phyloP scores from a whole-genome alignment of 371 early-diverging fungal genomes.

The Lichtheimia ornata region DNA sequence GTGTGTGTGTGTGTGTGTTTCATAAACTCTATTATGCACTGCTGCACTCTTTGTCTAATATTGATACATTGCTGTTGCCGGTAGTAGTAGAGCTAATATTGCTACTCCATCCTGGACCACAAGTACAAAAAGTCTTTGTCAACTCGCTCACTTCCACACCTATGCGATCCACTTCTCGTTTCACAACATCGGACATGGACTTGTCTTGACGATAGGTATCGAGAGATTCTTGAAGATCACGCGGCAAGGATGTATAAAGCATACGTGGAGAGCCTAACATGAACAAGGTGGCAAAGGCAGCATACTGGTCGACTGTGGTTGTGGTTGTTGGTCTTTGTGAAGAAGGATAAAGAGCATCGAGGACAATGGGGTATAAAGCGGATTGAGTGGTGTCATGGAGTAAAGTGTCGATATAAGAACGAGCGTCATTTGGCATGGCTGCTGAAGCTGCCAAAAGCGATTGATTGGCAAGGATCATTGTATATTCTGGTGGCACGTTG shows the following conservation, averaged over 20 bases:
- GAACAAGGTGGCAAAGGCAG: conserved; percentile 35
- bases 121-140: conserved; percentile 35
- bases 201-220: conserved; percentile 19
- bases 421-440: conserved; percentile 28
- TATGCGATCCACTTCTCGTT: conserved; percentile 31
- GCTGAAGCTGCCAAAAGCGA: conserved; percentile 24
- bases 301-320: conserved; percentile 20
- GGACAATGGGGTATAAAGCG: conserved; percentile 45
- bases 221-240: conserved; percentile 26
- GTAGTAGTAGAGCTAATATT: too few species aligned
- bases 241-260: conserved; percentile 34
- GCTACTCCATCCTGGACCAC: conserved; percentile 22
- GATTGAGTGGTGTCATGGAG: conserved; percentile 44
- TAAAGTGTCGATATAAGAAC: conserved; percentile 38
- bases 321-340: conserved; percentile 8
- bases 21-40: too few species aligned
- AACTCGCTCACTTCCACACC: conserved; percentile 27
- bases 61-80: too few species aligned
- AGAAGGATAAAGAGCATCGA: conserved; percentile 39
- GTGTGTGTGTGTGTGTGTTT: too few species aligned
- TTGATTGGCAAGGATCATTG: conserved; percentile 41
- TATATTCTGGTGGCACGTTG: conserved; percentile 51
- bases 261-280: conserved; percentile 31
- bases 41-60: too few species aligned
- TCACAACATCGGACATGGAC: conserved; percentile 21